Base-by-base conservation (phyloP, 129 eudicot genomes). In the Flaveria bidentis region DNA sequence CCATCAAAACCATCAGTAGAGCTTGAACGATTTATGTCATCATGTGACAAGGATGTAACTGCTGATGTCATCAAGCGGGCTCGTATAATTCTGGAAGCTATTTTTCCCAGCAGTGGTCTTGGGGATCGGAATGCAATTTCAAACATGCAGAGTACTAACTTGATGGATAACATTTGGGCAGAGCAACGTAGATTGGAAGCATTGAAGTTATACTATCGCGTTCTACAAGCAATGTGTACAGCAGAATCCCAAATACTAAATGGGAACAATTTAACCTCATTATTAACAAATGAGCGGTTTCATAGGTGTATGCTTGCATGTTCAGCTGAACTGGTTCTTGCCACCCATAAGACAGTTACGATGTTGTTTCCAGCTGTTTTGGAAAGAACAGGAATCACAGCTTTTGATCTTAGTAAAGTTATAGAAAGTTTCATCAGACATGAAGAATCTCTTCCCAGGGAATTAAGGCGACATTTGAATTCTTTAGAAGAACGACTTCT, bases 271-370 rank as follows among this genome's bases (percentile, higher is more conserved):
- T 71, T 95, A 78, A 91, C 97, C 39, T 85, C 97, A 10, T 81
- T 91, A 76, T 81, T 95, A 18, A 87, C 97, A 39, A 95, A 95
- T 69, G 99, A 95, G 83, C 84, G 97, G 76, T 95, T 95, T 70
- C 99, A 95, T 53, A 80, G 99, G 69, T 95, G 99, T 66, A 91
- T 95, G 99, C 92, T 95, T 7, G 99, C 99, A 5, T 95, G 99
- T 73, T 91, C 99, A 25, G 97, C 99, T 11, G 99, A 95, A 76
- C 84, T 95, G 10, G 99, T 95, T 68, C 93, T 95, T 67, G 99
- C 99, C 73, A 95, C 99, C 12, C 99, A 91, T 74, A 95, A 95
- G 81, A 91, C 99, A 3, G 99, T 86, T 63, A 91, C 99, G 0
- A 95, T 95, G 99, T 71, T 95, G 89, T 95, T 95, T 84, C 99